Conservation (phyloP, 179 eudicot species). For the Silene vulgaris region DNA sequence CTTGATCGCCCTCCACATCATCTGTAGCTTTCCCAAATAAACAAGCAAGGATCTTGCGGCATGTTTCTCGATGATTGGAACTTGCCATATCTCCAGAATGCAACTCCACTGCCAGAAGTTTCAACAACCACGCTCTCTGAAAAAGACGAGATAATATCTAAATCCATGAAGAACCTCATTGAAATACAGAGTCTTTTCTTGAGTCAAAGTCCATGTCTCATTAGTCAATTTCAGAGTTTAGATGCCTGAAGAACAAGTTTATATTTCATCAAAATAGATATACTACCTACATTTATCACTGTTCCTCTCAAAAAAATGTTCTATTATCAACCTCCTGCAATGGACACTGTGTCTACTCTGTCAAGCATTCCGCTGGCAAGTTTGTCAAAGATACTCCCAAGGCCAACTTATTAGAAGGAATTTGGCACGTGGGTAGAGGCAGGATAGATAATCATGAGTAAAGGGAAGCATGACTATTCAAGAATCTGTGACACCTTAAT, state of each 20-base stretch:
- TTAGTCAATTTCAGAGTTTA: slow-evolving; percentile 1
- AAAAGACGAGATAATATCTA: slow-evolving; percentile 22
- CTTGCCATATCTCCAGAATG: slow-evolving; percentile 62
- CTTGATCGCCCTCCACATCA: slow-evolving; percentile 43
- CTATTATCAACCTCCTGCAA: background rate
- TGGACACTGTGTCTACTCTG: background rate
- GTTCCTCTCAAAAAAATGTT: background rate
- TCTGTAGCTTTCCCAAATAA: slow-evolving; percentile 47
- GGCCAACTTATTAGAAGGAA: background rate
- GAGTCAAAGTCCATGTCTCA: background rate
- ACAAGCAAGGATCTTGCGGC: slow-evolving; percentile 60
- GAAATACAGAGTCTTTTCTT: background rate
- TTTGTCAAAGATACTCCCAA: background rate
- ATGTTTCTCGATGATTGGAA: slow-evolving; percentile 66
- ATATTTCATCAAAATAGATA: background rate
- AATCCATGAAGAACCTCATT: background rate
- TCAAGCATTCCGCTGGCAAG: background rate
- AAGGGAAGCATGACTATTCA: background rate
- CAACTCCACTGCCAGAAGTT: slow-evolving; percentile 77
- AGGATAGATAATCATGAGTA: background rate
- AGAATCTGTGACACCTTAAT: background rate
- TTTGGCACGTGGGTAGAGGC: slow-evolving; percentile 1
- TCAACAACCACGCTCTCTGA: slow-evolving; percentile 96
- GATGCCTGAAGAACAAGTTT: background rate
- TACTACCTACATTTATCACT: background rate